Conservation (phyloP, 225 moss, liverwort and hornwort genomes). For the Marchantia paleacea region DNA sequence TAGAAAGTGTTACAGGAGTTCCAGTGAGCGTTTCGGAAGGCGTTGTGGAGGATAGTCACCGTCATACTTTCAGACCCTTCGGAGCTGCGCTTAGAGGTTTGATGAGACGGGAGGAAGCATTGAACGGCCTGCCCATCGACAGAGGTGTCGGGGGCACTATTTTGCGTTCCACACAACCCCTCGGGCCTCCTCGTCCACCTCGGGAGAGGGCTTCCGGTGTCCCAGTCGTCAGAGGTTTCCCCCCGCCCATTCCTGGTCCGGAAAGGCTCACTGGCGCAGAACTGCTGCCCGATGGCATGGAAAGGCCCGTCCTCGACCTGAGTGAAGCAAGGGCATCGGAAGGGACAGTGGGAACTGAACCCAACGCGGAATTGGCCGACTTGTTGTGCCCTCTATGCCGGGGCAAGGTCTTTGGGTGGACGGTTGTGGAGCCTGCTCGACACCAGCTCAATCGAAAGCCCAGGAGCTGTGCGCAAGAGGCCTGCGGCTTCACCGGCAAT, state of each 20-base stretch:
- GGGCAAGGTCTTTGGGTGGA: conserved; percentile 91
- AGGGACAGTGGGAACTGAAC: conserved; percentile 14
- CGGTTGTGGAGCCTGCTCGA: conserved; percentile 80
- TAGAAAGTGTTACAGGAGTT: conserved; percentile 30
- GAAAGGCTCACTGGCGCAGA: conserved; percentile 35
- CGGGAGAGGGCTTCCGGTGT: conserved; percentile 9
- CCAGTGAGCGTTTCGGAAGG: conserved; percentile 10
- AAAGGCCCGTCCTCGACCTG: conserved; percentile 23
- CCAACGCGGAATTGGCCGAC: conserved; percentile 52
- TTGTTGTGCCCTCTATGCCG: conserved; percentile 86
- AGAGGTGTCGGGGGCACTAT: neutral
- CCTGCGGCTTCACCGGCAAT: conserved; percentile 71
- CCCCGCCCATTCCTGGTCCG: conserved; percentile 17
- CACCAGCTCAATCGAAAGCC: conserved; percentile 83
- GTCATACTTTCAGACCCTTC: conserved; percentile 14
- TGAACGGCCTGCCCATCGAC: neutral
- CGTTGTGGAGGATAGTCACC: neutral
- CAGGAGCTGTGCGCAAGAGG: conserved; percentile 82
- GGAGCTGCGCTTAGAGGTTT: conserved; percentile 13
- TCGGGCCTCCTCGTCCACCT: neutral
- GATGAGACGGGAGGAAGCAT: conserved; percentile 16
- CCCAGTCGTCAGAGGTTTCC: conserved; percentile 24
- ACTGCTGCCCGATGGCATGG: conserved; percentile 22
- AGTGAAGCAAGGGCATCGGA: conserved; percentile 43
- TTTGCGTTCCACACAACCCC: neutral